These are phyloP conservation scores for Tolypocladium sp. DNA, from an alignment of 2,329 filamentous ascomycete genomes.

Conservation along the genomic window DNA sequence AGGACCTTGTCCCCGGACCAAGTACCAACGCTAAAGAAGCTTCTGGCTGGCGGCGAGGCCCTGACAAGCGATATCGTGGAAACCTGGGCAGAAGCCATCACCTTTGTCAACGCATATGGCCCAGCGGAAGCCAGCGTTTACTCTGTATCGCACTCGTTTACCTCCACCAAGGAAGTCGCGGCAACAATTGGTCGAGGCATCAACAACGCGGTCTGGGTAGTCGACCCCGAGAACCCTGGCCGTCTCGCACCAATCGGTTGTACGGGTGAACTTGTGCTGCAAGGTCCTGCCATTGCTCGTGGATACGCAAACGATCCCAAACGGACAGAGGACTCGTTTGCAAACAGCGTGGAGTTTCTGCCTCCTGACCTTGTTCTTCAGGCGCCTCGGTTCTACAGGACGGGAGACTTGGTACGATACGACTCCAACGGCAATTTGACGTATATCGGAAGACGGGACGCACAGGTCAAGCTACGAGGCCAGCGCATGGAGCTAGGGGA, in stretches of 20 bases:
- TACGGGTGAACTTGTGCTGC: slow-evolving; percentile 5
- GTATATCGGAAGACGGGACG: slow-evolving; percentile 1
- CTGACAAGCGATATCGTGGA: slow-evolving; percentile 1
- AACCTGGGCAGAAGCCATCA: slow-evolving; percentile 7
- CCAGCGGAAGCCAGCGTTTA: slow-evolving; percentile 9
- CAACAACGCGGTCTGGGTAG: slow-evolving; percentile 4
- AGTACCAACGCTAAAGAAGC: slow-evolving; percentile 4
- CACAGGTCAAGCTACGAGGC: slow-evolving; percentile 9
- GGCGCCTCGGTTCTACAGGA: slow-evolving; percentile 2
- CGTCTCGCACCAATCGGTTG: slow-evolving; percentile 3
- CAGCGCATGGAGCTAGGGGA: slow-evolving; percentile 13
- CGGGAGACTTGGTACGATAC: slow-evolving; percentile 7
- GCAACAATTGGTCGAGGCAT: slow-evolving; percentile 5
- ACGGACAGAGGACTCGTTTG: slow-evolving; percentile 2
- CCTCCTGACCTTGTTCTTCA: slow-evolving; percentile 9
- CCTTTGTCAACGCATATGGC: slow-evolving; percentile 9
- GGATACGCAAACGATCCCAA: slow-evolving; percentile 27
- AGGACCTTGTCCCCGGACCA: slow-evolving; percentile 6
- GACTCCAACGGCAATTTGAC: background rate
- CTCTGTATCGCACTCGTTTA: slow-evolving; percentile 4
- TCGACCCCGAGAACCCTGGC: background rate
- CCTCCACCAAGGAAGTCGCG: slow-evolving; percentile 3
- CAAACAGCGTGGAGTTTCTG: slow-evolving; percentile 9
- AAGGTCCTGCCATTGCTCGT: slow-evolving; percentile 28
- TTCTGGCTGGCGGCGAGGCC: slow-evolving; percentile 8